Evolutionary conservation across 129 eudicot species (phyloP), one percentile per base, ranked within the genome.

Genomic region (Glebionis coronaria): DNA sequence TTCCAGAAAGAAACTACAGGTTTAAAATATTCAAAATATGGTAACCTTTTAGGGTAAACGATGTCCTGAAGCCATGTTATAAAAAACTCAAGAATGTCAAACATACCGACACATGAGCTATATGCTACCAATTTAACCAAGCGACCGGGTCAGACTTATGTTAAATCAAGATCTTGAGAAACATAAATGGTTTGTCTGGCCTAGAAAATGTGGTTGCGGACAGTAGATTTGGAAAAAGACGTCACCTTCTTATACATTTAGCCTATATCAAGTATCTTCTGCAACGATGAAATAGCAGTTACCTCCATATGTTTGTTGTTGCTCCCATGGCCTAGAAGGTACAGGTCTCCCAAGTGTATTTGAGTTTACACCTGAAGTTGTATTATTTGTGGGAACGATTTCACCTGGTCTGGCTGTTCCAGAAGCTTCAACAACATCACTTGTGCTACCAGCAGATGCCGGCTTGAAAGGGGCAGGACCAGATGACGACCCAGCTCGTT

Each of bases 351-450:
- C 96, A 61, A 93, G 76, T 15, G 95, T 69, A 69, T 83, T 85
- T 47, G 77, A 78, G 61, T 85, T 88, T 11, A 77, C 71, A 3
- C 70, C 62, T 68, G 89, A 68, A 35, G 75, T 88, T 65, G 87
- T 42, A 75, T 82, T 74, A 20, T 83, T 67, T 35, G 90, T 53
- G 6, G 91, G 67, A 77, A 93, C 98, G 61, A 88, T 80, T 78
- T 88, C 98, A 74, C 98, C 98, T 12, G 95, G 98, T 62, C 81
- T 83, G 19, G 98, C 97, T 23, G 98, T 88, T 67, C 98, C 98
- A 67, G 97, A 93, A 61, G 96, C 91, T 56, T 93, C 98, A 6
- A 93, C 98, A 46, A 88, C 91, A 51, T 88, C 92, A 82, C 96
- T 86, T 35, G 98, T 93, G 74, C 84, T 88, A 46, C 98, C 98